Conservation (phyloP, 768 basidiomycete species). For the Amanita thiersii region DNA sequence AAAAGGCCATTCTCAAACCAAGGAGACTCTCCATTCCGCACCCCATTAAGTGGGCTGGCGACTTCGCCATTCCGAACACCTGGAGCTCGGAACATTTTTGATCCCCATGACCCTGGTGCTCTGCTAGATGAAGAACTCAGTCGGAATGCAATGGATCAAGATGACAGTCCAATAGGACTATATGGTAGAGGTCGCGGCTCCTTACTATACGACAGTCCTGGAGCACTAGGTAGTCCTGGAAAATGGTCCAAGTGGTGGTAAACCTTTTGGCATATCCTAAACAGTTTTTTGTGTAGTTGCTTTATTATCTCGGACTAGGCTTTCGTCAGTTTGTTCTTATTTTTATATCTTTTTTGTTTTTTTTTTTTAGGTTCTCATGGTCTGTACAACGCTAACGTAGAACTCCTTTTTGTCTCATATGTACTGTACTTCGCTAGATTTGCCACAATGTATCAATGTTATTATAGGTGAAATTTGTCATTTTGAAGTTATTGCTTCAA, state of each 20-base stretch:
- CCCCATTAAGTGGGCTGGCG: slow-evolving; percentile 19
- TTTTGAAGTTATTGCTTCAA: too few species aligned
- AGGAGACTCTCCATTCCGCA: slow-evolving; percentile 30
- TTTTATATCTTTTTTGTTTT: slow-evolving; percentile 8
- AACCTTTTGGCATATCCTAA: too few species aligned
- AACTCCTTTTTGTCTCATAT: too few species aligned
- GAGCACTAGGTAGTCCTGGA: slow-evolving; percentile 42
- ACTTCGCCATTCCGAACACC: slow-evolving; percentile 42
- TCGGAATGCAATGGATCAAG: slow-evolving; percentile 34
- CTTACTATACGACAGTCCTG: slow-evolving; percentile 71
- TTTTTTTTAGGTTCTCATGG: background rate
- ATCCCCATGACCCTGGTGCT: slow-evolving; percentile 64
- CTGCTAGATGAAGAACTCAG: slow-evolving; percentile 69
- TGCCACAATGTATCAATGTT: too few species aligned
- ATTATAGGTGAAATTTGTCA: too few species aligned
- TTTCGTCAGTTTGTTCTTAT: background rate
- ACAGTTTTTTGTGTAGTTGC: slow-evolving; percentile 6
- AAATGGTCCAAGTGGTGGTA: slow-evolving; percentile 31
- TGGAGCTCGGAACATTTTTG: slow-evolving; percentile 44
- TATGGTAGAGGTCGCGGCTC: slow-evolving; percentile 50
- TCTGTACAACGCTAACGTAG: slow-evolving; percentile 3
- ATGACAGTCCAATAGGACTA: slow-evolving; percentile 60
- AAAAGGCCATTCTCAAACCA: slow-evolving; percentile 18
- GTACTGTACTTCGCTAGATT: too few species aligned
- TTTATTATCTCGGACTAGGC: slow-evolving; percentile 3